These are phyloP conservation scores for Hemerocallis citrina DNA, from an alignment of 106 monocot species.

Conservation along the genomic window DNA sequence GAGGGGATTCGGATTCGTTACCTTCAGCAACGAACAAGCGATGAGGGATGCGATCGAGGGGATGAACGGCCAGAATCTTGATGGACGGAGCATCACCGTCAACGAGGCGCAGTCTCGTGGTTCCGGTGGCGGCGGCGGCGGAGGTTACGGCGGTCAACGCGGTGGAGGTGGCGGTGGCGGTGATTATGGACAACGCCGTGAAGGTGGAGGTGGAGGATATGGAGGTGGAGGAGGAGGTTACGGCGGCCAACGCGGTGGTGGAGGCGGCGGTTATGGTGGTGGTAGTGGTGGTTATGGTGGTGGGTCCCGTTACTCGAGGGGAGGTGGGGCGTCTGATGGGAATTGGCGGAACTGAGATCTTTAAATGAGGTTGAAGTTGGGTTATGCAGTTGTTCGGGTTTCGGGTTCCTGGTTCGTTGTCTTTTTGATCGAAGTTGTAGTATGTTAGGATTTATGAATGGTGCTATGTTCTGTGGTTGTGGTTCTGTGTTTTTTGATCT, in stretches of 20 bases:
- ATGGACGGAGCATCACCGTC: slow-evolving; percentile 92
- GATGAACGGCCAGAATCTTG: slow-evolving; percentile 81
- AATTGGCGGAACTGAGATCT: slow-evolving; percentile 30
- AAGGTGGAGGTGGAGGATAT: too few relatives aligned
- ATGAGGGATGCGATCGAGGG: slow-evolving; percentile 91
- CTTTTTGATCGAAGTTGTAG: too few relatives aligned
- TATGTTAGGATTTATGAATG: too few relatives aligned
- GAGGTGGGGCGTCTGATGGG: slow-evolving; percentile 19
- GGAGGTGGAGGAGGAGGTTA: slow-evolving; percentile 18
- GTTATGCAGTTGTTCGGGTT: too few relatives aligned
- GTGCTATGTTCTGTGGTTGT: too few relatives aligned
- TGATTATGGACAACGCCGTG: slow-evolving; percentile 11
- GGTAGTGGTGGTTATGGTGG: slow-evolving; percentile 9
- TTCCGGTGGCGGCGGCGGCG: slow-evolving; percentile 52
- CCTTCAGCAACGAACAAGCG: slow-evolving; percentile 69
- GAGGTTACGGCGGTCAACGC: slow-evolving; percentile 16
- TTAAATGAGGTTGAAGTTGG: too few relatives aligned
- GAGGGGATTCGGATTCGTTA: slow-evolving; percentile 86
- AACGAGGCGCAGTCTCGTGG: slow-evolving; percentile 93
- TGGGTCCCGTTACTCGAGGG: slow-evolving; percentile 23
- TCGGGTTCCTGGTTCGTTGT: too few relatives aligned
- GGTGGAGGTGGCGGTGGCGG: slow-evolving; percentile 10
- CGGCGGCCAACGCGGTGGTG: too few relatives aligned
- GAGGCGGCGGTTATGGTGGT: slow-evolving; percentile 15
- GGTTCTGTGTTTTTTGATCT: too few relatives aligned